A percentile compares a stretch with the other conserved stretches of the same genome.
phyloP scores from a whole-genome alignment of 2,329 filamentous ascomycete genomes.

The Neofusicoccum laricinum region DNA sequence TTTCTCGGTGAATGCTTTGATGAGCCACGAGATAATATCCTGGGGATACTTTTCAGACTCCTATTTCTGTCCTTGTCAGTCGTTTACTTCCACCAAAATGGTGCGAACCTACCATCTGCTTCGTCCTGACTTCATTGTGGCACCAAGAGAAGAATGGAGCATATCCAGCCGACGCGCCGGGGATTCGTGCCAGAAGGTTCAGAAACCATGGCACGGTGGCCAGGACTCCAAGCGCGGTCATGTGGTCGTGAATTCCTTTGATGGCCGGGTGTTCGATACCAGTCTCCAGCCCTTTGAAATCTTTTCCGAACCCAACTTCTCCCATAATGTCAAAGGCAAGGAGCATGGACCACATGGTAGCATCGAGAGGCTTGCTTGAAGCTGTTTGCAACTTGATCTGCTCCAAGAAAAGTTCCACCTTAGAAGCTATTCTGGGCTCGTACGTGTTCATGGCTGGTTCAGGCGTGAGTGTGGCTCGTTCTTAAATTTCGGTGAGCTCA shows the following conservation, averaged over 20 bases:
- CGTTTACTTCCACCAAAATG: not conserved
- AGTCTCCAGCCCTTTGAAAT: slow-evolving; percentile 36
- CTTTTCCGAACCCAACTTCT: slow-evolving; percentile 42
- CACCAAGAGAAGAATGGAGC: slow-evolving; percentile 31
- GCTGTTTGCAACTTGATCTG: slow-evolving; percentile 24
- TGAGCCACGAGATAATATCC: slow-evolving; percentile 41
- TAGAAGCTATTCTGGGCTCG: slow-evolving; percentile 32
- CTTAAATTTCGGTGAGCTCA: not conserved
- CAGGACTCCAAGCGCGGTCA: slow-evolving; percentile 32
- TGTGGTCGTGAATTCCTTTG: slow-evolving; percentile 34
- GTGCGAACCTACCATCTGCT: slow-evolving; percentile 26
- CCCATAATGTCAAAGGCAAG: slow-evolving; percentile 52
- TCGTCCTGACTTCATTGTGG: slow-evolving; percentile 27
- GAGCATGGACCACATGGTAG: slow-evolving; percentile 36
- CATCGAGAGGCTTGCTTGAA: slow-evolving; percentile 21
- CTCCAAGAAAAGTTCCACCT: slow-evolving; percentile 26
- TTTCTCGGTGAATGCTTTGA: slow-evolving; percentile 38
- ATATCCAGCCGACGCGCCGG: slow-evolving; percentile 28
- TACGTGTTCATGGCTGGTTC: slow-evolving; percentile 31
- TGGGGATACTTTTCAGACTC: slow-evolving; percentile 27
- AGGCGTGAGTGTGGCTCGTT: not conserved
- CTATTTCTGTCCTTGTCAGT: slow-evolving; percentile 20
- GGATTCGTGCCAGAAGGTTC: slow-evolving; percentile 29
- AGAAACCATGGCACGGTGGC: slow-evolving; percentile 37
- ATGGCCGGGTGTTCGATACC: slow-evolving; percentile 32